phyloP scores from a whole-genome alignment of 306 rosid species.

The Fragaria vesca region DNA sequence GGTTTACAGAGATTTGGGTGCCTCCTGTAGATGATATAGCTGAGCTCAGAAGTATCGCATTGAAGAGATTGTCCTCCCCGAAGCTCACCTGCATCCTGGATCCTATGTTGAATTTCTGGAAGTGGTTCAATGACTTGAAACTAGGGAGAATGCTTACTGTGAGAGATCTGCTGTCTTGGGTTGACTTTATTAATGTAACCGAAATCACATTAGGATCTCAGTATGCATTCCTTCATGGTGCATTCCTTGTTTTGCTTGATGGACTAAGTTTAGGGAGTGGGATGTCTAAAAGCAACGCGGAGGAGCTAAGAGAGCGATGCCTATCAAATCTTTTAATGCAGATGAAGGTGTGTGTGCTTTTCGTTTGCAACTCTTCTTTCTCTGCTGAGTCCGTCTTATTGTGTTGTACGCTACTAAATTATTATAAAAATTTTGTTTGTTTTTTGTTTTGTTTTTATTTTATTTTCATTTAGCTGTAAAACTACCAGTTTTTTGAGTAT shows the following conservation, averaged over 20 bases:
- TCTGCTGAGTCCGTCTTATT: not conserved
- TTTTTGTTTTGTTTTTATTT: no score
- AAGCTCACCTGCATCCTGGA: constrained; percentile 46
- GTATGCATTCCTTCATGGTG: constrained; percentile 82
- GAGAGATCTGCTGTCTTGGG: constrained; percentile 95
- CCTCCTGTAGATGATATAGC: constrained; percentile 64
- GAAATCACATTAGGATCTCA: constrained; percentile 59
- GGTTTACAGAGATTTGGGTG: constrained; percentile 99
- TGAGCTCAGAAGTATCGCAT: constrained; percentile 68
- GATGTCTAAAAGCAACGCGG: constrained; percentile 58
- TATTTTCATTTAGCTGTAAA: not conserved
- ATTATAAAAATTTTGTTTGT: no score
- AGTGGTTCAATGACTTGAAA: constrained; percentile 77
- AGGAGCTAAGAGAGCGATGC: constrained; percentile 59
- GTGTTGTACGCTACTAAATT: not conserved
- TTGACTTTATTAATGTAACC: constrained; percentile 55
- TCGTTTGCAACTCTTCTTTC: not conserved
- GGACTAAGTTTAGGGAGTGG: constrained; percentile 92
- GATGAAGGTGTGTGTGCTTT: constrained; percentile 41
- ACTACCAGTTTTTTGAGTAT: not conserved
- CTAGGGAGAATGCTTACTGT: constrained; percentile 79
- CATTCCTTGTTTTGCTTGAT: constrained; percentile 88
- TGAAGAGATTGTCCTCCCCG: constrained; percentile 56
- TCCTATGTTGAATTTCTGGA: constrained; percentile 74
- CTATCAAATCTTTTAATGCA: constrained; percentile 54